A percentile compares a stretch with the other conserved stretches of the same genome.
phyloP scores from a whole-genome alignment of 2,329 filamentous ascomycete genomes.

The Xylariaceae sp. region DNA sequence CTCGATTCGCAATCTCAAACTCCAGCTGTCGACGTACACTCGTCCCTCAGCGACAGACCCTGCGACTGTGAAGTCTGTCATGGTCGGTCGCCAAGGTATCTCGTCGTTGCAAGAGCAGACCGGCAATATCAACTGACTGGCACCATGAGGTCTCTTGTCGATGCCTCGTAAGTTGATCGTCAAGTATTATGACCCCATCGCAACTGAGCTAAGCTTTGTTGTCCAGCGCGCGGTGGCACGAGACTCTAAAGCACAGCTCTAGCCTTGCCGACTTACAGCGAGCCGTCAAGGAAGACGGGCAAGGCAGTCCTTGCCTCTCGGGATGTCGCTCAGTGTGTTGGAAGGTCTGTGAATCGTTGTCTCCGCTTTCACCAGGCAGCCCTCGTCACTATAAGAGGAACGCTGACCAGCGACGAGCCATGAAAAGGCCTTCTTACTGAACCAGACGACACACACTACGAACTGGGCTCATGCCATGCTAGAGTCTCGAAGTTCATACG shows the following conservation, averaged over 20 bases:
- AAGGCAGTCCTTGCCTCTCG: slow-evolving; percentile 60
- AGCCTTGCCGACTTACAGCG: slow-evolving; percentile 59
- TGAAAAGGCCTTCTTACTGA: slow-evolving; percentile 71
- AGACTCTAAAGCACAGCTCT: slow-evolving; percentile 54
- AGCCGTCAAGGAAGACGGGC: slow-evolving; percentile 58
- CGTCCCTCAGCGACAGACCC: neutral
- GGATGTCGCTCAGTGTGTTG: slow-evolving; percentile 85
- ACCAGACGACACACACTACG: slow-evolving; percentile 59
- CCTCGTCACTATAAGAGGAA: slow-evolving; percentile 7
- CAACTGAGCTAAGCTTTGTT: slow-evolving; percentile 2
- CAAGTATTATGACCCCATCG: neutral
- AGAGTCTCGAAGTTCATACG: slow-evolving; percentile 71
- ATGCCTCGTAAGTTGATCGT: slow-evolving; percentile 27
- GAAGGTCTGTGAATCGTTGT: slow-evolving; percentile 58
- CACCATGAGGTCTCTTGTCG: slow-evolving; percentile 30
- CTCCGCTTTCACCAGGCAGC: neutral
- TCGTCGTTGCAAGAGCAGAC: neutral
- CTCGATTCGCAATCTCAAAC: neutral
- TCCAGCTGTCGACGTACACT: neutral
- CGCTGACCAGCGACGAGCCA: neutral
- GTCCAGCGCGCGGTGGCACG: slow-evolving; percentile 62
- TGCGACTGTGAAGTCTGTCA: too few species aligned
- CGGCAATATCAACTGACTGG: neutral
- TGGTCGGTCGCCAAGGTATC: too few species aligned
- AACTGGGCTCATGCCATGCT: slow-evolving; percentile 66